Percentiles rank a stretch among this genome's conserved stretches.
phyloP scores from a whole-genome alignment of 23 red algal species.

The Porphyridium purpureum region DNA sequence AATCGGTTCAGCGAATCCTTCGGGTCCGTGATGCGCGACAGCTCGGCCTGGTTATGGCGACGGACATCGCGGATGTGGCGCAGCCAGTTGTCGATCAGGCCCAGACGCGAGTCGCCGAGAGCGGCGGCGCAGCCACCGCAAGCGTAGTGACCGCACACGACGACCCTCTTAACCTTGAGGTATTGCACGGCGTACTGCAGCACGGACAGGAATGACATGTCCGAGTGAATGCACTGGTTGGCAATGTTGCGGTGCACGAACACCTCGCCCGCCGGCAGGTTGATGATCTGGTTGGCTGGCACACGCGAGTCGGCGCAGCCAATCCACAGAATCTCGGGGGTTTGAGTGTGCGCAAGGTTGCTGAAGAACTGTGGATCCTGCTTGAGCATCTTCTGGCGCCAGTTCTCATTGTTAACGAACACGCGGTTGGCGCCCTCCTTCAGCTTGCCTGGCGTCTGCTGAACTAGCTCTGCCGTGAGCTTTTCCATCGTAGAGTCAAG shows the following conservation, averaged over 20 bases:
- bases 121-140: not conserved
- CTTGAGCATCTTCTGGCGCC: not conserved
- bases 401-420: not conserved
- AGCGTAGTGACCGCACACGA: not conserved
- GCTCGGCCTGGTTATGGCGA: not conserved
- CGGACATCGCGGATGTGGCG: too few species aligned
- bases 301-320: too few species aligned
- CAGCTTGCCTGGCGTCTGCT: too few species aligned
- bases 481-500: too few species aligned
- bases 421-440: too few species aligned
- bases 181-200: not conserved
- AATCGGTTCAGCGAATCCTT: not conserved
- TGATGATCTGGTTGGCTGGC: too few species aligned
- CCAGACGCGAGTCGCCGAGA: not conserved
- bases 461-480: too few species aligned
- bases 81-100: constrained; percentile 1
- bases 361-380: not conserved
- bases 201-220: not conserved
- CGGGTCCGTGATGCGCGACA: not conserved
- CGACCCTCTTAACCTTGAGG: not conserved
- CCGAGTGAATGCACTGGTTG: too few species aligned
- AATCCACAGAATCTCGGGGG: not conserved
- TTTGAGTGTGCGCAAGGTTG: not conserved
- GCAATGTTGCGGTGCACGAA: too few species aligned
- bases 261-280: too few species aligned